phyloP scores from a whole-genome alignment of 1,284 basidiomycete genomes.

The Apiotrichum mycotoxinovorans region DNA sequence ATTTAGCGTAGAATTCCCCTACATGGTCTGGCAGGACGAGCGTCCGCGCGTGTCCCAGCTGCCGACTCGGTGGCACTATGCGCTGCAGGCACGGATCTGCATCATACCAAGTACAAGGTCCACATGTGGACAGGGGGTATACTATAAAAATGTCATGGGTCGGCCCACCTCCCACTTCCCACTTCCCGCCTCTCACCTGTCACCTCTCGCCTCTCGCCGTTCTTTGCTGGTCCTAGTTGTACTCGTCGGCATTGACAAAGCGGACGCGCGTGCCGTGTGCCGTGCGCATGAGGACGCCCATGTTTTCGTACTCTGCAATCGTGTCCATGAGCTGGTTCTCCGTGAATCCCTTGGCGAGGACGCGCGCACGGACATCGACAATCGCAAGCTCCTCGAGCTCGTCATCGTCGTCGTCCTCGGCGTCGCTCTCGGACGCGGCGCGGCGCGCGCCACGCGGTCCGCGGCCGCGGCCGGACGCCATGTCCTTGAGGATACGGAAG shows the following conservation, averaged over 20 bases:
- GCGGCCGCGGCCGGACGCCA: constrained; percentile 57
- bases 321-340: constrained; percentile 84
- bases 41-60: no score
- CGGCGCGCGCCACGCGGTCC: constrained; percentile 43
- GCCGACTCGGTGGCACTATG: no score
- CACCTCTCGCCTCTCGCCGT: no score
- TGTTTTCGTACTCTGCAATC: constrained; percentile 73
- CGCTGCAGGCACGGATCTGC: neutral
- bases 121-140: neutral
- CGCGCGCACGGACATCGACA: constrained; percentile 76
- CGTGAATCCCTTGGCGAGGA: constrained; percentile 80
- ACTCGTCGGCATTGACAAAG: constrained; percentile 46
- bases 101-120: neutral
- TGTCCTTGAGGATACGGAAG: constrained; percentile 82
- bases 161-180: no score
- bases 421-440: constrained; percentile 55
- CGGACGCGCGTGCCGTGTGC: constrained; percentile 71
- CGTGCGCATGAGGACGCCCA: constrained; percentile 69
- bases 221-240: neutral
- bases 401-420: constrained; percentile 58
- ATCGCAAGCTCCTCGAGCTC: constrained; percentile 63
- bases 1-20: no score
- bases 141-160: neutral
- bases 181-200: no score
- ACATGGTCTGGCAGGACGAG: no score